Conservation (phyloP, 345 rosid genomes). For the Clarkia xantiana region DNA sequence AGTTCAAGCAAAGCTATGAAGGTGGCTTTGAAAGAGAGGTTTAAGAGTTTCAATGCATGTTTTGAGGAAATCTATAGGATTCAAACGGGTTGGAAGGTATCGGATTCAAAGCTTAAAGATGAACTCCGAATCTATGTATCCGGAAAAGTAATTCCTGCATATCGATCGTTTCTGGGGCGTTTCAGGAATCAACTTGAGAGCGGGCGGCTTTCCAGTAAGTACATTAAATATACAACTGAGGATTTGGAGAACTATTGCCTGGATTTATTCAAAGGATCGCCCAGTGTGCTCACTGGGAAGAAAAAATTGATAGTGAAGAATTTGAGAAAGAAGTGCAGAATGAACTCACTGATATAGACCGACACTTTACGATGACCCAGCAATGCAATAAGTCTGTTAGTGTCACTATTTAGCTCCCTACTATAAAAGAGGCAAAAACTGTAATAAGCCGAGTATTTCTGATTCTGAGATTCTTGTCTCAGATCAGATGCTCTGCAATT, state of each 20-base stretch:
- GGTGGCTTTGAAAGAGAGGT: constrained; percentile 70
- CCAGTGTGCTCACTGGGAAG: constrained; percentile 65
- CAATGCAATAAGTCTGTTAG: too few relatives aligned
- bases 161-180: constrained; percentile 79
- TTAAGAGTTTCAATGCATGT: constrained; percentile 72
- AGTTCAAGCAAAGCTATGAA: constrained; percentile 50
- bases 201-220: constrained; percentile 76
- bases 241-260: constrained; percentile 66
- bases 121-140: constrained; percentile 85
- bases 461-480: too few relatives aligned
- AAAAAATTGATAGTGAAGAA: too few relatives aligned
- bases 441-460: too few relatives aligned
- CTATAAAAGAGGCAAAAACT: too few relatives aligned
- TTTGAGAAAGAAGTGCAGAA: too few relatives aligned
- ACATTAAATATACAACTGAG: constrained; percentile 81
- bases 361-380: too few relatives aligned
- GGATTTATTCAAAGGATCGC: constrained; percentile 75
- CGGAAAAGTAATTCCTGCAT: constrained; percentile 76
- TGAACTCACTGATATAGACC: too few relatives aligned
- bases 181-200: constrained; percentile 63
- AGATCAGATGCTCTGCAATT: too few relatives aligned
- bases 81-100: constrained; percentile 94
- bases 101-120: constrained; percentile 86
- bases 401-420: too few relatives aligned
- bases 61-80: constrained; percentile 79